Percentiles rank a stretch among this genome's conserved stretches.
Evolutionary conservation across 2,329 filamentous ascomycete species (phyloP).

Genomic region (Raffaelea albimanens): DNA sequence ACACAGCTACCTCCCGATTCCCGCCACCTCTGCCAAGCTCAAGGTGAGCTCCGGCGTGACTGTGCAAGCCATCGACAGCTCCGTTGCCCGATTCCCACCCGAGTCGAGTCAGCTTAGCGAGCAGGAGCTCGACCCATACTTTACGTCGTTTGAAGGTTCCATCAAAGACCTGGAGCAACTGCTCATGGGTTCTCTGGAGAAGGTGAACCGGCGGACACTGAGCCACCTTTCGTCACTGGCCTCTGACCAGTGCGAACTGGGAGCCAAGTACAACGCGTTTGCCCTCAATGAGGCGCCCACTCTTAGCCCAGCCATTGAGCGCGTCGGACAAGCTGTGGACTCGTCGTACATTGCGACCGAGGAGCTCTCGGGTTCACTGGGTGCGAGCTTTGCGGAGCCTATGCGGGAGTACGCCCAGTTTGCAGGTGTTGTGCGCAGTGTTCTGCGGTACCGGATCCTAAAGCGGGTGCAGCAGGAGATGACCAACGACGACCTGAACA

Average conservation of each 20-base stretch:
- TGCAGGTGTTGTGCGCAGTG: conserved; percentile 81
- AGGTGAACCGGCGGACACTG: conserved; percentile 83
- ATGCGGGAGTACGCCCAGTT: conserved; percentile 98
- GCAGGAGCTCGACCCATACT: conserved; percentile 90
- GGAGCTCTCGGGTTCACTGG: conserved; percentile 78
- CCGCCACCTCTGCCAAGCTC: conserved; percentile 76
- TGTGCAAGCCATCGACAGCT: conserved; percentile 2
- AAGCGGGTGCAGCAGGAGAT: conserved; percentile 97
- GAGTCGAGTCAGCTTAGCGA: conserved; percentile 69
- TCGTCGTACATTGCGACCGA: conserved; percentile 93
- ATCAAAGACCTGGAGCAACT: conserved; percentile 86
- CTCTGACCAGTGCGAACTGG: conserved; percentile 82
- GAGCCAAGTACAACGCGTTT: conserved; percentile 94
- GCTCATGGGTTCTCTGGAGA: conserved; percentile 89
- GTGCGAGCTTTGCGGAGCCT: conserved; percentile 89
- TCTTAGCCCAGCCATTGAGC: conserved; percentile 85
- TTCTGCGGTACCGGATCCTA: conserved; percentile 79
- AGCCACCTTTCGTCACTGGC: conserved; percentile 77
- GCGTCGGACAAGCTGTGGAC: conserved; percentile 88
- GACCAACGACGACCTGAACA: conserved; percentile 84
- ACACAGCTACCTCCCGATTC: conserved; percentile 80
- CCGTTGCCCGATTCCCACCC: conserved; percentile 63
- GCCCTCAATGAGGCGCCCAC: conserved; percentile 86
- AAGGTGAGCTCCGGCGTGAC: conserved; percentile 41
- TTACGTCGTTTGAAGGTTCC: conserved; percentile 83